Evolutionary conservation across 106 monocot species (phyloP).

Genomic region (Triglochin maritima): DNA sequence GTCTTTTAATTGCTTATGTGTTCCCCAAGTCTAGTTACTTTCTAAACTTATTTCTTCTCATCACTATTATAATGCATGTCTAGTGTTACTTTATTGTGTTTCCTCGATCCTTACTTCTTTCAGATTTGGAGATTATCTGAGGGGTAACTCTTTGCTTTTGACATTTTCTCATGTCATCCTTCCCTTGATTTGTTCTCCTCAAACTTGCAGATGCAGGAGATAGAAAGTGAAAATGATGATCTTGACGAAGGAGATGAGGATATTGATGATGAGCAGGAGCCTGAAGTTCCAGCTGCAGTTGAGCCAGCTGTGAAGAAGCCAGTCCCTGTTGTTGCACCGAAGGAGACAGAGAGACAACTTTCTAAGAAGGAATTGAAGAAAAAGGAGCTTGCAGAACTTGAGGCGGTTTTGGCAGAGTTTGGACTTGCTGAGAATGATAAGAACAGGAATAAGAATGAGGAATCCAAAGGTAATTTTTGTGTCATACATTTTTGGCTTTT

Average conservation of each 20-base stretch:
- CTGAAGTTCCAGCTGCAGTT: conserved; percentile 4
- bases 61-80: too few relatives aligned
- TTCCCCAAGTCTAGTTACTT: too few relatives aligned
- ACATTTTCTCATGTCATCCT: background rate
- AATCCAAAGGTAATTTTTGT: conserved; percentile 2
- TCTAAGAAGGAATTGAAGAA: conserved; percentile 86
- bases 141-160: too few relatives aligned
- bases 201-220: conserved; percentile 26
- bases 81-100: too few relatives aligned
- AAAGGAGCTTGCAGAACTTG: conserved; percentile 64
- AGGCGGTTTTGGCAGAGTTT: conserved; percentile 54
- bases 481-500: background rate
- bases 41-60: too few relatives aligned
- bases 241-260: conserved; percentile 46
- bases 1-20: too few relatives aligned
- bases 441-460: conserved; percentile 3
- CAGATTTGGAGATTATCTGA: too few relatives aligned
- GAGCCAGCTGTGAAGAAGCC: conserved; percentile 16
- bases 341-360: conserved; percentile 65
- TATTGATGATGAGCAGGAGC: conserved; percentile 42
- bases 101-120: too few relatives aligned
- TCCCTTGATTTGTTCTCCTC: background rate
- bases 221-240: conserved; percentile 56
- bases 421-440: conserved; percentile 22
- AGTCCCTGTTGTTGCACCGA: conserved; percentile 13